Conservation (phyloP, 768 basidiomycete species). For the Symmetrospora coprosmae region DNA sequence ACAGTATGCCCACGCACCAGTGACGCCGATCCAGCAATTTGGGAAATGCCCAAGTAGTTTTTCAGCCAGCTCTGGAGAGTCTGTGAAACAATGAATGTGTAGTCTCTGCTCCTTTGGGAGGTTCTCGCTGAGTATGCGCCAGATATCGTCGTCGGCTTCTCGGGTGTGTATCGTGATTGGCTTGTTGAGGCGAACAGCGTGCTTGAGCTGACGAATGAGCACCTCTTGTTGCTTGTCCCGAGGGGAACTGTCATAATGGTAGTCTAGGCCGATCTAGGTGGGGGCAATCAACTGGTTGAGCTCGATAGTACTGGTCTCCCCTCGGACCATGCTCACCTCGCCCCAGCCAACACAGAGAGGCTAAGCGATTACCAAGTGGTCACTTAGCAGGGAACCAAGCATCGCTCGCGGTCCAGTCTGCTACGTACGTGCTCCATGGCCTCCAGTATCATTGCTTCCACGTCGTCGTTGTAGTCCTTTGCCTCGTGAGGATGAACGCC, state of each 20-base stretch:
- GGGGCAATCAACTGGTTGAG: neutral
- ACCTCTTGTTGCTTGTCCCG: constrained; percentile 53
- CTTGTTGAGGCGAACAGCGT: constrained; percentile 56
- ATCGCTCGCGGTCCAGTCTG: too few species aligned
- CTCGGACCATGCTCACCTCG: constrained; percentile 50
- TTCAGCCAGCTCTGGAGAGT: constrained; percentile 57
- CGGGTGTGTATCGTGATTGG: constrained; percentile 74
- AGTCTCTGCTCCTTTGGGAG: constrained; percentile 64
- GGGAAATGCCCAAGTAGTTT: constrained; percentile 62
- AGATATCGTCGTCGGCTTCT: constrained; percentile 61
- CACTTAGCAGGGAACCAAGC: too few species aligned
- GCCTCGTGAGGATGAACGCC: constrained; percentile 49
- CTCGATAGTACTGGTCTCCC: constrained; percentile 41
- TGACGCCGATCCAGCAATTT: constrained; percentile 70
- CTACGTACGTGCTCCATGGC: constrained; percentile 6
- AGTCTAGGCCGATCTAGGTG: constrained; percentile 20
- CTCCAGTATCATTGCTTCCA: constrained; percentile 56
- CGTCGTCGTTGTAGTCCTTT: constrained; percentile 50
- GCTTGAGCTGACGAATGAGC: constrained; percentile 53
- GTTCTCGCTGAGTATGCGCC: constrained; percentile 58
- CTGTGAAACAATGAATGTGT: constrained; percentile 79
- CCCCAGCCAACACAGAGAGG: constrained; percentile 77
- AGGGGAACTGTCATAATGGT: constrained; percentile 52
- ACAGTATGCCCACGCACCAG: constrained; percentile 43
- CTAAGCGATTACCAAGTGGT: constrained; percentile 41